Evolutionary conservation across 371 early-diverging fungal species (phyloP), one percentile per base, ranked within the genome.

Genomic region (Gilbertella persicaria): DNA sequence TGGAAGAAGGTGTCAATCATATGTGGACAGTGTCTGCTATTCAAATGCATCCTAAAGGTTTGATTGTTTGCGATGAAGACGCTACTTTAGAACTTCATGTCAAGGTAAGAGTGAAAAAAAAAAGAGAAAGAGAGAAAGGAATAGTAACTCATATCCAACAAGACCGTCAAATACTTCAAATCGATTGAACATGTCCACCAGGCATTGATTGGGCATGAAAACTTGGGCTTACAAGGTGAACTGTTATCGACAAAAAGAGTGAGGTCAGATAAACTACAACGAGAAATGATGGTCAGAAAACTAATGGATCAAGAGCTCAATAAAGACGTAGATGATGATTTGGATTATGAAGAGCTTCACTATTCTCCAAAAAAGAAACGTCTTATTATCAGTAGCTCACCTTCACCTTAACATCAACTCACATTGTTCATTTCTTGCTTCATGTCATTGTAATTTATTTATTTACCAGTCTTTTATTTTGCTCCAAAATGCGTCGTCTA

Each of bases 11-110:
- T n/a, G 88, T 90, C 55, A 90, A 90, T 69, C 89, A 89, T 70
- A 90, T 90, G 90, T 91, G 89, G 89, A 91, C 91, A 3, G 88
- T 91, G 44, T 89, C 89, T 8, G 91, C 89, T 17, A 86, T 91
- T 45, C 91, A 91, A 62, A 66, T 86, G 48, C 91, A 91, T 58
- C 88, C 91, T 30, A 85, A 86, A 43, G 87, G 89, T 21, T 76
- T 92, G 75, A 78, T 92, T 67, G 90, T 91, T 19, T 91, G 91
- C 56, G 93, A 92, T 67, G 93, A 92, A 69, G 93, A 92, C 55
- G 89, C 91, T 17, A 37, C 45, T 36, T 25, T 89, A 39, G 91
- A 91, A 64, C 76, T 91, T 39, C 90, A 91, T 43, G 91, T 91
- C 54, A 91, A 90, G 55, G 57, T 57, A 55, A 44, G 26, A 16